These are phyloP conservation scores for Sporothrix brasiliensis DNA, from an alignment of 2,329 filamentous ascomycete genomes.

Conservation along the genomic window DNA sequence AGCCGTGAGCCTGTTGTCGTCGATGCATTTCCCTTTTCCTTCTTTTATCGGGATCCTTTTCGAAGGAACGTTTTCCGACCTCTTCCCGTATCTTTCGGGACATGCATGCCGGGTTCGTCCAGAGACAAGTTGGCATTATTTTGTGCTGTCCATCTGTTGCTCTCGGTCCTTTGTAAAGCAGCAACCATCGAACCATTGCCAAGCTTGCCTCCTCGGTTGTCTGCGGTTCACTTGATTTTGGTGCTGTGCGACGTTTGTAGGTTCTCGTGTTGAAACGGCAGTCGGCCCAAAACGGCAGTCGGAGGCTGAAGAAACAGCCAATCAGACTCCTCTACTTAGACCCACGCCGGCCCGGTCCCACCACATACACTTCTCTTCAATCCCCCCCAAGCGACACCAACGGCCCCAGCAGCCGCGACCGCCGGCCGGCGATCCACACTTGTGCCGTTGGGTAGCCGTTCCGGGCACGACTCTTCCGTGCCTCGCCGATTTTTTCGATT, in stretches of 20 bases:
- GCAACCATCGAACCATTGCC: no score
- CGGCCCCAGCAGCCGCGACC: constrained; percentile 26
- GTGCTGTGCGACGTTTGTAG: background rate
- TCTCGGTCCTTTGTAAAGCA: no score
- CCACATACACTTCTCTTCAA: background rate
- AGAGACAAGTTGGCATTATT: no score
- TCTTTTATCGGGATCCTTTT: no score
- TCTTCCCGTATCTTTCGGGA: no score
- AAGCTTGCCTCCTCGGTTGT: no score
- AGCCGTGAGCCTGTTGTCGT: no score
- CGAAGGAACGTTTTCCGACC: no score
- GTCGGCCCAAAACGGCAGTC: constrained; percentile 29
- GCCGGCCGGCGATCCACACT: constrained; percentile 27
- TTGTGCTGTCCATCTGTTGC: no score
- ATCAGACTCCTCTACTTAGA: constrained; percentile 2
- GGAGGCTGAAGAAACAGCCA: constrained; percentile 15
- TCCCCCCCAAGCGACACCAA: constrained; percentile 4
- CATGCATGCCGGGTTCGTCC: no score
- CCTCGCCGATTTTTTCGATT: constrained; percentile 26
- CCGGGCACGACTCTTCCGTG: constrained; percentile 29
- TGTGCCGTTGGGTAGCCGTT: constrained; percentile 25
- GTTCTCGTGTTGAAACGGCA: constrained; percentile 3
- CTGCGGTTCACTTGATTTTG: no score
- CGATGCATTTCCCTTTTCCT: no score
- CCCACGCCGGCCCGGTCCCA: constrained; percentile 16